These are phyloP conservation scores for Dactylellina sp. DNA, from an alignment of 2,329 filamentous ascomycete genomes.

Conservation along the genomic window DNA sequence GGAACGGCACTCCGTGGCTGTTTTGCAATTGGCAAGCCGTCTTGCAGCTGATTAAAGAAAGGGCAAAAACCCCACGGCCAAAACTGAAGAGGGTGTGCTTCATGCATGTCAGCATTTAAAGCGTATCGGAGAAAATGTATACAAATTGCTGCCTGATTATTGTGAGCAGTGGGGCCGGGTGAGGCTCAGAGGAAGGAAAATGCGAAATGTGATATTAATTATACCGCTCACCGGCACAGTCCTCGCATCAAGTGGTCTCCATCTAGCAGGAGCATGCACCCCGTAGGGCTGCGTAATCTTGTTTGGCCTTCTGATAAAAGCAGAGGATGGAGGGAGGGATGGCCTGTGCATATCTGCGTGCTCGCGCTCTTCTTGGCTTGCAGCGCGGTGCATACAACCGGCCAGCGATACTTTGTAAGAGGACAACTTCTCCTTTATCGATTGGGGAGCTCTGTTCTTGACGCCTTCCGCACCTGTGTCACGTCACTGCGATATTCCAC, in stretches of 20 bases:
- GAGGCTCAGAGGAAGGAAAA: conserved; percentile 29
- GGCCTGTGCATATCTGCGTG: conserved; percentile 7
- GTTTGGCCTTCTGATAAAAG: background rate
- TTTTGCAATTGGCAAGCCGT: background rate
- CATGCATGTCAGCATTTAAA: conserved; percentile 53
- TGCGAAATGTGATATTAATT: conserved; percentile 1
- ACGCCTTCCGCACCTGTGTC: conserved; percentile 1
- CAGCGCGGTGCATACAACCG: background rate
- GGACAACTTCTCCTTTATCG: conserved; percentile 7
- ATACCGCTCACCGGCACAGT: background rate
- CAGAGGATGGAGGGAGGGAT: background rate
- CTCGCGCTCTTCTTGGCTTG: conserved; percentile 9
- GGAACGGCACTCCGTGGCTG: conserved; percentile 13
- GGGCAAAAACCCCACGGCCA: too few relatives aligned
- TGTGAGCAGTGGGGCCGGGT: conserved; percentile 16
- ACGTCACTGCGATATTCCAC: conserved; percentile 21
- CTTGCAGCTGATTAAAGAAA: conserved; percentile 29
- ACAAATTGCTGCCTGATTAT: conserved; percentile 23
- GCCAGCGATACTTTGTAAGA: conserved; percentile 22
- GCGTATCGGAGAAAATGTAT: conserved; percentile 19
- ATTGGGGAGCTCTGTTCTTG: conserved; percentile 22
- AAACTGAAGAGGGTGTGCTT: conserved; percentile 10
- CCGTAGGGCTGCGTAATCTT: conserved; percentile 45
- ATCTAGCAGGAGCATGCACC: conserved; percentile 25
- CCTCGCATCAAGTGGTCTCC: too few relatives aligned